Evolutionary conservation across 2,329 filamentous ascomycete species (phyloP), one percentile per base, ranked within the genome.

Genomic region (Curvularia eragrostidis): DNA sequence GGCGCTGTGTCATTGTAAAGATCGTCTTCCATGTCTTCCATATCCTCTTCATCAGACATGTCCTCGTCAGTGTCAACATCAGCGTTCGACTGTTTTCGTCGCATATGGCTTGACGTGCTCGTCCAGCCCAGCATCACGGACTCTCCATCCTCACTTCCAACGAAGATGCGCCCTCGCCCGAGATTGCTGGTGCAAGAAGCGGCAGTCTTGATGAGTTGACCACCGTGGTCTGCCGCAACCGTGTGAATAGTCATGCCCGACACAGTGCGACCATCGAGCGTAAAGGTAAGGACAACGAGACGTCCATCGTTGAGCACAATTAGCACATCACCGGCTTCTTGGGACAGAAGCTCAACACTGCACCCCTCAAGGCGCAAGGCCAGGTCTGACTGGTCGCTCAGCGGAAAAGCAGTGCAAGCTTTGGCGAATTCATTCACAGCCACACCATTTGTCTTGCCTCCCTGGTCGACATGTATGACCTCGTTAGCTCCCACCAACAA

Each of bases 401-500:
- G 87, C 49, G 89, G 86, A 69, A 97, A 98, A 0, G 89, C 86
- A 2, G 94, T 97, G 62, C 87, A 86, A 60, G 91, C 86, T 74
- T 89, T 91, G 4, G 93, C 89, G 78, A 97, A 96, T 32, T 91
- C 86, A 71, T 99, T 99, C 63, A 99, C 91, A 3, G 90, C 94
- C 57, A 98, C 90, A 2, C 93, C 94, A 70, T 92, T 97, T 12
- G 93, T 86, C 76, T 96, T 97, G 28, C 95, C 95, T 10, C 92
- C 92, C 81, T 99, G 95, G 72, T 98, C 94, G 64, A 99, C 88
- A 75, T 99, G 95, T 59, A 99, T 91, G 61, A 99, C 78, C 73
- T 97, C 93, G 73, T 99, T 98, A 47, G 85, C 84, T 26, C 95
- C 96, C 19, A 98, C 80, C 15, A 99, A 83, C 15, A 99, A 81